Conservation (phyloP, 176 grass and related monocot genomes). For the Aegilops umbellulata region DNA sequence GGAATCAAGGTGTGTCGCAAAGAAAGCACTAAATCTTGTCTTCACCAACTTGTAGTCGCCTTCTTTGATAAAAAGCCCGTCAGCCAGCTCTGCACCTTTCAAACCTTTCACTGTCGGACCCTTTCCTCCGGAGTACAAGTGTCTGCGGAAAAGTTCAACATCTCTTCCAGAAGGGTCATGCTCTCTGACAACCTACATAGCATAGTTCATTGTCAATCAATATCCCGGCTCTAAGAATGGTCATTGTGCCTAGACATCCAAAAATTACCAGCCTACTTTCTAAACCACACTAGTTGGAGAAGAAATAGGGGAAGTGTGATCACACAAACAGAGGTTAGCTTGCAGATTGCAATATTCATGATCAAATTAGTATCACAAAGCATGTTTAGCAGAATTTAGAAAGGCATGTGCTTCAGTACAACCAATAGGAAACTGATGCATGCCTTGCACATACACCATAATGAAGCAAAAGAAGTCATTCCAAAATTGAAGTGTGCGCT, state of each 20-base stretch:
- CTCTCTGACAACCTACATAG: constrained; percentile 83
- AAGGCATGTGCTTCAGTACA: not conserved
- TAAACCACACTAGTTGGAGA: not conserved
- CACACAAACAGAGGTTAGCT: not conserved
- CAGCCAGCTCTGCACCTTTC: constrained; percentile 70
- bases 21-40: constrained; percentile 95
- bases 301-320: not conserved
- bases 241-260: not conserved
- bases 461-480: not conserved
- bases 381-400: not conserved
- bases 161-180: constrained; percentile 86
- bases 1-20: constrained; percentile 73
- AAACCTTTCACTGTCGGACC: constrained; percentile 73
- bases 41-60: constrained; percentile 95
- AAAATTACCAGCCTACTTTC: not conserved
- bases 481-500: not conserved
- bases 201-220: constrained; percentile 9
- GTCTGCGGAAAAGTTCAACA: constrained; percentile 76
- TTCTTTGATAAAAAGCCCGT: constrained; percentile 75
- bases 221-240: not conserved
- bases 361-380: not conserved
- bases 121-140: constrained; percentile 63
- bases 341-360: not conserved
- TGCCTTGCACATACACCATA: not conserved
- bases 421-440: not conserved